Evolutionary conservation across 2,329 filamentous ascomycete genomes (phyloP).

Genomic region (Aspergillus amoenus): DNA sequence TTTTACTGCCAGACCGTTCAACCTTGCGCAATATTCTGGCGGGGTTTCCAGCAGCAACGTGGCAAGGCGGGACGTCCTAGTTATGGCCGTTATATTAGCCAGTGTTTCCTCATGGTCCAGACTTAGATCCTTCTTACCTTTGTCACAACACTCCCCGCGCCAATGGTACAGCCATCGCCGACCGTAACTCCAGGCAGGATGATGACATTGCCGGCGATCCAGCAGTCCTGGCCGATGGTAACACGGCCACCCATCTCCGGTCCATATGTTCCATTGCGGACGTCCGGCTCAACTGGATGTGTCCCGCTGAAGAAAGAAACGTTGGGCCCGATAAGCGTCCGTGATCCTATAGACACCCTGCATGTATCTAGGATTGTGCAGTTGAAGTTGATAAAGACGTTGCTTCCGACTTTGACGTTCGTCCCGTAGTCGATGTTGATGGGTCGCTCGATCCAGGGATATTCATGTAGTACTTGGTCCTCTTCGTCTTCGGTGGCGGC

Average conservation of each 20-base stretch:
- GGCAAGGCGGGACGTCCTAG: constrained; percentile 32
- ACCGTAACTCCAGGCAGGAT: constrained; percentile 46
- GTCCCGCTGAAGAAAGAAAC: constrained; percentile 70
- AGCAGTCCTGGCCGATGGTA: constrained; percentile 49
- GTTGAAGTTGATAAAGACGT: constrained; percentile 73
- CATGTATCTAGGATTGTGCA: constrained; percentile 74
- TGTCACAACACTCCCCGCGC: constrained; percentile 42
- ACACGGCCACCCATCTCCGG: constrained; percentile 51
- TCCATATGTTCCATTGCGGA: constrained; percentile 71
- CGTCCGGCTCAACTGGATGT: constrained; percentile 70
- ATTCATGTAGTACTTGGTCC: constrained; percentile 13
- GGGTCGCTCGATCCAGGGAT: constrained; percentile 52
- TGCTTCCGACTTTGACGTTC: constrained; percentile 68
- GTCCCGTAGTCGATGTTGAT: constrained; percentile 73
- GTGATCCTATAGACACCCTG: constrained; percentile 59
- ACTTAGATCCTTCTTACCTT: constrained; percentile 9
- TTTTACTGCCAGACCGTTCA: not conserved
- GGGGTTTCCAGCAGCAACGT: constrained; percentile 30
- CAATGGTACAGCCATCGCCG: constrained; percentile 43
- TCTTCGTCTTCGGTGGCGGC: constrained; percentile 13
- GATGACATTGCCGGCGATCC: constrained; percentile 51
- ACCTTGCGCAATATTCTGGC: constrained; percentile 24
- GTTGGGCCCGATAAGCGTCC: constrained; percentile 74
- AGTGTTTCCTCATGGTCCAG: not conserved
- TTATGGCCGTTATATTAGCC: not conserved